Conservation (phyloP, 345 rosid genomes). For the Iberis pinnata region DNA sequence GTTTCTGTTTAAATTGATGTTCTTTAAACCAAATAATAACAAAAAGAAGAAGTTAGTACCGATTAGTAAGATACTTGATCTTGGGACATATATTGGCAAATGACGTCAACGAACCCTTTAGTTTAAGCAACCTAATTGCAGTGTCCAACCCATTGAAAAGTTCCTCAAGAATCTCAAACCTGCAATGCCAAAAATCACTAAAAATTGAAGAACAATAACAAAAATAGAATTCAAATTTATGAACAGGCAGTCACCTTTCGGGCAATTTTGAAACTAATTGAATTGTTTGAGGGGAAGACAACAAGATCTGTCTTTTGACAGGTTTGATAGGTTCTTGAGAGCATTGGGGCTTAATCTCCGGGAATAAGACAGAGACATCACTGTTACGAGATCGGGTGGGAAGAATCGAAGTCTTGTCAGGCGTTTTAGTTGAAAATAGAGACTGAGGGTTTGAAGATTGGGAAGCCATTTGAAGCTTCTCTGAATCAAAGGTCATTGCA, state of each 20-base stretch:
- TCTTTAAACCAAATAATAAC: no score
- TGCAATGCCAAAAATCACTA: slow-evolving; percentile 12
- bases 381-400: slow-evolving; percentile 36
- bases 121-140: slow-evolving; percentile 44
- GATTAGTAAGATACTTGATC: slow-evolving; percentile 60
- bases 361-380: slow-evolving; percentile 27
- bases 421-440: slow-evolving; percentile 38
- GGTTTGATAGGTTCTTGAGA: slow-evolving; percentile 23
- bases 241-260: slow-evolving; percentile 31
- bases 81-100: slow-evolving; percentile 52
- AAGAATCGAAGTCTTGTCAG: slow-evolving; percentile 32
- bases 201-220: not conserved
- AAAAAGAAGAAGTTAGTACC: slow-evolving; percentile 33
- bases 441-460: slow-evolving; percentile 8
- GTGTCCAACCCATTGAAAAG: slow-evolving; percentile 58
- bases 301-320: slow-evolving; percentile 39
- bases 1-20: no score
- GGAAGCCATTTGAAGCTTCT: slow-evolving; percentile 15
- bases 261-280: slow-evolving; percentile 28
- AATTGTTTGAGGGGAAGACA: slow-evolving; percentile 24
- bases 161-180: slow-evolving; percentile 49
- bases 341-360: not conserved
- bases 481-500: slow-evolving; percentile 37
- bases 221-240: not conserved
- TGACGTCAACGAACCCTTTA: slow-evolving; percentile 51